Evolutionary conservation across 129 eudicot species (phyloP), one percentile per base, ranked within the genome.

Genomic region (Centella asiatica): DNA sequence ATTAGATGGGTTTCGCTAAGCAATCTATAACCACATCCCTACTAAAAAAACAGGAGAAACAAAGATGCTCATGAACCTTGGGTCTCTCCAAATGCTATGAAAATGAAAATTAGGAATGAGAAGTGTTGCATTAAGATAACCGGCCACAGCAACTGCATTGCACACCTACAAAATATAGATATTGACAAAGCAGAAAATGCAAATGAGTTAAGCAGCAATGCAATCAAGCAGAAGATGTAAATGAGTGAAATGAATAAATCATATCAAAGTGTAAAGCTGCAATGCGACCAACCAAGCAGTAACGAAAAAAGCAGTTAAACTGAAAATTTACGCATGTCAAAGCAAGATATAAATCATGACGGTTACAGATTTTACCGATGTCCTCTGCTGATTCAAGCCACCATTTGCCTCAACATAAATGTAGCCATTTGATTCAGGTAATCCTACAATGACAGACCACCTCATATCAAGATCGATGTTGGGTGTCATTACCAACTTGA

Each of bases 111-210:
- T 79, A 18, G 99, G 99, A 75, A 92, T 84, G 37, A 92, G 83
- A 31, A 92, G 84, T 32, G 99, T 92, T 60, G 99, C 99, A 76
- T 92, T 92, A 53, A 92, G 96, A 83, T 84, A 92, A n/a, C 95
- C 96, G 17, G 99, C 99, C 70, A 92, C 99, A 68, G 99, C 96
- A 75, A 92, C 99, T 28, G 99, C 99, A 54, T 92, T 92, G 80
- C 99, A 92, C 36, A 92, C 84, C 99, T 92, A 69, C 14, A 69
- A 65, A 62, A 25, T 44, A 62, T 6, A 46, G 31, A 29, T 4
- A 67, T 4, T 26, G 51, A 66, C 29, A 29, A 54, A 33, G 39
- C 36, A 27, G 68, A 64, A 18, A 56, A 42, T 19, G 68, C 64
- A 52, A 52, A n/a, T n/a, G n/a, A n/a, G n/a, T n/a, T n/a, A n/a